Evolutionary conservation across 2,329 filamentous ascomycete species (phyloP), one percentile per base, ranked within the genome.

Genomic region (Monosporascus sp.): DNA sequence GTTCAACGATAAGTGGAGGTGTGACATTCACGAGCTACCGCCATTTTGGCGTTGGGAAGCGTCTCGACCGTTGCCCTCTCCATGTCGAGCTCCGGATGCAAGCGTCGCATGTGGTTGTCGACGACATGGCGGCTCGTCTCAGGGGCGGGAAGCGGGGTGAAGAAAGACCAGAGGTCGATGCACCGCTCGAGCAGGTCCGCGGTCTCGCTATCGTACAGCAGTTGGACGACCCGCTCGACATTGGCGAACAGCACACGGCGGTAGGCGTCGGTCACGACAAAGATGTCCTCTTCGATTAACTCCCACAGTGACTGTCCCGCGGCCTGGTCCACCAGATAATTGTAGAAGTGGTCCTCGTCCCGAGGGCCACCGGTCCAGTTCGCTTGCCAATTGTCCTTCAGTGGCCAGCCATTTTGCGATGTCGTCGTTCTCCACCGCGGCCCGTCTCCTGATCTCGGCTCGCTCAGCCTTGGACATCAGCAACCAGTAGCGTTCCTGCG

Each of bases 361-460:
- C 17, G 8, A 17, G 43, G 14, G 6, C 20, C 43, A 17, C 31
- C 45, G 24, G 37, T 20, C 47, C 47, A 50, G 9, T 25, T 31
- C 7, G 17, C 18, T 31, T 44, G 47, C 47, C 47, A 53, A 35
- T 53, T 50, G 8, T 49, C 39, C 47, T 50, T 49, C 35, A 17
- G 11, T 43, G 4, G 8, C n/a, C 35, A 53, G 24, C 14, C 49
- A 45, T 3, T 8, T 14, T 20, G 43, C 43, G 8, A 45, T 14
- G 1, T 53, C 20, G 11, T 22, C 37, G 41, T 4, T 49, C 22
- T 18, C 25, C n/a, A 11, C 45, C 25, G 8, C 43, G 9, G 14
- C 24, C 22, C 9, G 38, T 18, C 5, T 38, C 35, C 37, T 20
- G 15, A 15, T 24, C 20, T 38, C 24, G 17, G 27, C 27, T 50